Conservation (phyloP, 1,284 basidiomycete species). For the Termitomyces sp. region DNA sequence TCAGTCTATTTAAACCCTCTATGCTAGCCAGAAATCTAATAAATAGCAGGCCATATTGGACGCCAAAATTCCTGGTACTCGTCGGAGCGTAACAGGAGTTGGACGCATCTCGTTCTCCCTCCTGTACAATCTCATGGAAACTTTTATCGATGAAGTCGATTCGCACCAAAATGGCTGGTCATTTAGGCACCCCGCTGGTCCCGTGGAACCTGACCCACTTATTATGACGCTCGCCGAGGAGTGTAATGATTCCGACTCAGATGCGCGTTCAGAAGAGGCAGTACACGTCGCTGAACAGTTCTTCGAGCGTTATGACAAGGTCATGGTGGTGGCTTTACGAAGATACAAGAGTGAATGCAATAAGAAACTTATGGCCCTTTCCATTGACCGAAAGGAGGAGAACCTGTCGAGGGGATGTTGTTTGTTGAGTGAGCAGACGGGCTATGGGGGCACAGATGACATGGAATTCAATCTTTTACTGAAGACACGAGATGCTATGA, state of each 20-base stretch:
- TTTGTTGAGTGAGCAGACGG: conserved; percentile 38
- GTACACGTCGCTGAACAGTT: conserved; percentile 28
- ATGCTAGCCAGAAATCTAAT: neutral
- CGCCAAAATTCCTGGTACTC: conserved; percentile 29
- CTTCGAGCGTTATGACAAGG: conserved; percentile 28
- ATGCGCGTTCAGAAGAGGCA: conserved; percentile 31
- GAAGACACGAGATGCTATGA: conserved; percentile 30
- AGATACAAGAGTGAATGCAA: conserved; percentile 35
- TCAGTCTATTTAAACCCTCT: conserved; percentile 16
- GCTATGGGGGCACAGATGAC: conserved; percentile 33
- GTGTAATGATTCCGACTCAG: conserved; percentile 32
- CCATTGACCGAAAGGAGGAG: conserved; percentile 31
- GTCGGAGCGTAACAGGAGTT: conserved; percentile 28
- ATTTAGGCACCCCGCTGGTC: conserved; percentile 20
- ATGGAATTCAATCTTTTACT: conserved; percentile 32
- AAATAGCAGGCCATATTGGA: conserved; percentile 26
- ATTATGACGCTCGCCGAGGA: conserved; percentile 39
- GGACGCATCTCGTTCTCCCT: conserved; percentile 33
- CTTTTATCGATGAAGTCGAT: conserved; percentile 36
- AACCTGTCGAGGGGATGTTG: conserved; percentile 33
- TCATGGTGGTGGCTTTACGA: conserved; percentile 28
- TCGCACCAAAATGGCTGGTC: conserved; percentile 36
- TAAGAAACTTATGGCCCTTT: conserved; percentile 25
- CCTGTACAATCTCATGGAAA: conserved; percentile 34
- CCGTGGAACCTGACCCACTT: conserved; percentile 24